Evolutionary conservation across 306 rosid species (phyloP).

Genomic region (Cucurbita maxima): DNA sequence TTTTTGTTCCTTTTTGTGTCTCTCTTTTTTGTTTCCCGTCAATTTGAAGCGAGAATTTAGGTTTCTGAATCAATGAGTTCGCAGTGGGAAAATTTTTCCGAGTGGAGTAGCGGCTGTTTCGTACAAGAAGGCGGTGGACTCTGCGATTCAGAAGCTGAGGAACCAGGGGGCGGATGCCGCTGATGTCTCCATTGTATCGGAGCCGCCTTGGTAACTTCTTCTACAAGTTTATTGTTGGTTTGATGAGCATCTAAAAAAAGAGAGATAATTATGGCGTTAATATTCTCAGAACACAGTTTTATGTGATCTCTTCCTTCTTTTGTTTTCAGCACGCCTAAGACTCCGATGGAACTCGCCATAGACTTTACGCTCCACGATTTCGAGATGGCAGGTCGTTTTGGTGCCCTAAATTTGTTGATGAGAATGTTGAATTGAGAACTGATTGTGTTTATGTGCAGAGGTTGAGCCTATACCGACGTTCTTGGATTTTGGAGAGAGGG

Average conservation of each 20-base stretch:
- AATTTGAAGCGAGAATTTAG: not conserved
- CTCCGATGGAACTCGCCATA: slow-evolving; percentile 77
- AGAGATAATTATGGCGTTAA: not conserved
- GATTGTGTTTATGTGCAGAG: slow-evolving; percentile 36
- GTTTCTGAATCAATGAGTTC: not conserved
- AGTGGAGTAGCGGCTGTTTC: slow-evolving; percentile 76
- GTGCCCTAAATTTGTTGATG: not conserved
- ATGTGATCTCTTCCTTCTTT: not conserved
- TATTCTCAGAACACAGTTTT: not conserved
- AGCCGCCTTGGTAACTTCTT: slow-evolving; percentile 33
- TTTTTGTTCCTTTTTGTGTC: not conserved
- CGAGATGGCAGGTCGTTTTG: slow-evolving; percentile 84
- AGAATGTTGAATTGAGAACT: not conserved
- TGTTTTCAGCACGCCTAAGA: slow-evolving; percentile 37
- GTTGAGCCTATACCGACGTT: slow-evolving; percentile 90
- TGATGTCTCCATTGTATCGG: slow-evolving; percentile 21
- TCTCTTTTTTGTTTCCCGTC: not conserved
- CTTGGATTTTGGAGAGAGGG: slow-evolving; percentile 65
- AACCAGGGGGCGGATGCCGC: slow-evolving; percentile 29
- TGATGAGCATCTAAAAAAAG: slow-evolving; percentile 11
- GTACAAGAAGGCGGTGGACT: slow-evolving; percentile 81
- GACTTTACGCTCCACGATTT: slow-evolving; percentile 88
- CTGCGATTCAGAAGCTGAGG: slow-evolving; percentile 53
- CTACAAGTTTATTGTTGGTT: slow-evolving; percentile 1
- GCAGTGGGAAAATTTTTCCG: slow-evolving; percentile 73